Percentiles rank a stretch among this genome's conserved stretches.
Evolutionary conservation across 768 basidiomycete species (phyloP).

Genomic region (Gymnopilus junonius): DNA sequence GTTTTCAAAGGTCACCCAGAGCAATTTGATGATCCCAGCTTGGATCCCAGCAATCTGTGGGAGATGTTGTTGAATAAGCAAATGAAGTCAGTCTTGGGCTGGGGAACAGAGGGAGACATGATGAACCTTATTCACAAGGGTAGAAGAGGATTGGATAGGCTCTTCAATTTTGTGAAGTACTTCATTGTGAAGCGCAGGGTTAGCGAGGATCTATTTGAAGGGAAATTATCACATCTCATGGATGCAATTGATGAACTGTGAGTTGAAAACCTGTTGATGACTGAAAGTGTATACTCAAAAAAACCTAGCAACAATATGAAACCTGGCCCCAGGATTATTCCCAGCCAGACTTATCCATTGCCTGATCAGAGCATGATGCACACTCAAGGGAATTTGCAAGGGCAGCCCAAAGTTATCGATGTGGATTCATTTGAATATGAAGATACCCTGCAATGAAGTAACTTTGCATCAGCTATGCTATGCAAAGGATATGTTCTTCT

Average conservation of each 20-base stretch:
- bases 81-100: slow-evolving; percentile 23
- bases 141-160: slow-evolving; percentile 23
- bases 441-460: too few relatives aligned
- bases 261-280: too few relatives aligned
- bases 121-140: slow-evolving; percentile 17
- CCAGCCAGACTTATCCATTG: too few relatives aligned
- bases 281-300: too few relatives aligned
- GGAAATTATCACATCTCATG: slow-evolving; percentile 26
- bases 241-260: slow-evolving; percentile 13
- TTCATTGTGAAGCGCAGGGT: slow-evolving; percentile 24
- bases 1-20: slow-evolving; percentile 10
- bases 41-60: slow-evolving; percentile 25
- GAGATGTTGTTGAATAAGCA: slow-evolving; percentile 23
- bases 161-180: slow-evolving; percentile 22
- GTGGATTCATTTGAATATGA: slow-evolving; percentile 1
- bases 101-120: slow-evolving; percentile 21
- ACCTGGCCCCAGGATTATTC: not conserved
- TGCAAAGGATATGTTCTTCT: not conserved
- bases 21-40: slow-evolving; percentile 4
- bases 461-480: too few relatives aligned
- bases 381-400: too few relatives aligned
- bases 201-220: slow-evolving; percentile 26
- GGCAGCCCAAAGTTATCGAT: not conserved
- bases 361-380: too few relatives aligned
- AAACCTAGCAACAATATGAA: not conserved